Evolutionary conservation across 164 flowering plant genomes (phyloP), one percentile per base, ranked within the genome.

Genomic region (Liriodendron chinense): DNA sequence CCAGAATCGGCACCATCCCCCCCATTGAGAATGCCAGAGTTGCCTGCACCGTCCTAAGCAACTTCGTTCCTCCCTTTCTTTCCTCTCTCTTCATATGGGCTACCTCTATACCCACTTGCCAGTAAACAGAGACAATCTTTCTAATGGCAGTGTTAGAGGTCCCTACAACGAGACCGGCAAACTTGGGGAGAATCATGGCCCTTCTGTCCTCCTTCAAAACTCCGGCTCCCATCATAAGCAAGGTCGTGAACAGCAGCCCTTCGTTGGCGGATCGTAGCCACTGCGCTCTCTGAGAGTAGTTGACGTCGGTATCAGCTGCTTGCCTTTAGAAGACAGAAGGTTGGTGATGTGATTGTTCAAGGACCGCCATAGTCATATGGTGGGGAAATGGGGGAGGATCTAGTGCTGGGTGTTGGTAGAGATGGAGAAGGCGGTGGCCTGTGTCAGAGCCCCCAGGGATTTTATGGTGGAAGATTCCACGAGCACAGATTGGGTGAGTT

Each of bases 181-280:
- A 63, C 12, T 82, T 82, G 22, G 80, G 59, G 3, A 82, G 65
- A n/a, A 78, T 64, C 84, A 82, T 76, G 49, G 77, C 74, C 71
- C 76, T 82, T 2, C 53, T 13, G 20, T 79, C 82, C 2, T 68
- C 20, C 71, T 70, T 73, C 20, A 82, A 75, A 1, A 80, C 84
- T 3, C 84, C 84, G 2, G 79, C 75, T 3, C 84, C 84, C 79
- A 79, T 77, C 84, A 82, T 82, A 26, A 82, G 63, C 9, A 80
- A 79, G 0, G 80, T 82, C 1, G 80, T 82, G 23, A 81, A 82
- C 67, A 82, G 78, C 64, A 82, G 63, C 43, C 84, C 84, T 59
- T 82, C 84, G 73, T 76, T 82, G 22, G 84, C 84, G 82, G 7
- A 82, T 59, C 82, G 62, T 13, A 82, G 80, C 84, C 84, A 82